Evolutionary conservation across 805 yeast species (phyloP), one percentile per base, ranked within the genome.

Genomic region (Priceomyces castillae): DNA sequence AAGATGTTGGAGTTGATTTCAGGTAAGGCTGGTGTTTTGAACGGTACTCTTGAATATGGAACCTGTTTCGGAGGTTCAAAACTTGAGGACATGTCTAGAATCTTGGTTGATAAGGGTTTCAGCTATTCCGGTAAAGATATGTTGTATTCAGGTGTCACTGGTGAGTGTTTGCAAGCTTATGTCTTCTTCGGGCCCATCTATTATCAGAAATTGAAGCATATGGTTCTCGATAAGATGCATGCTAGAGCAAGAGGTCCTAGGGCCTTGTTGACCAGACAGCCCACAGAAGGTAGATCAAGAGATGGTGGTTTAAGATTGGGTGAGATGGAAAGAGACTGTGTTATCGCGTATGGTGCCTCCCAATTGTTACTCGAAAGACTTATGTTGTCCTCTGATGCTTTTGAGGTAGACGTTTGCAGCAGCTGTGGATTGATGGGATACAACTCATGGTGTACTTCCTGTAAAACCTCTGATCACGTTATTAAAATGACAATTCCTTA

Each of bases 271-370:
- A 94, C 99, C 7, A 82, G 99, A 67, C 99, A 94, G 69, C 99
- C 98, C 14, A 92, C 98, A 0, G 99, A 94, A 67, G 99, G 99
- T 77, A 81, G 99, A 67, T 89, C 97, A 2, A 81, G 99, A 67
- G 99, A 94, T 67, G 99, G 99, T 80, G 99, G 99, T 62, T 78
- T 94, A 63, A 84, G 99, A 74, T 78, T 94, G 65, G 99, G 99
- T 58, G 99, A 94, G 72, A 94, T 94, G 99, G 99, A 94, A 67
- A 86, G 99, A 69, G 99, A 94, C 74, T 94, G 99, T 84, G 96
- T 94, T 51, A 95, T 94, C 69, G 99, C 99, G 1, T 94, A 94
- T 58, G 99, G 99, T 59, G 99, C 99, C 1, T 90, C 97, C 4
- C 98, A 92, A 67, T 72, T 94, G 53, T 74, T 94, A 52, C 71